Evolutionary conservation across 2,329 filamentous ascomycete genomes (phyloP).

Genomic region (Iodosphaeria phyllophila): DNA sequence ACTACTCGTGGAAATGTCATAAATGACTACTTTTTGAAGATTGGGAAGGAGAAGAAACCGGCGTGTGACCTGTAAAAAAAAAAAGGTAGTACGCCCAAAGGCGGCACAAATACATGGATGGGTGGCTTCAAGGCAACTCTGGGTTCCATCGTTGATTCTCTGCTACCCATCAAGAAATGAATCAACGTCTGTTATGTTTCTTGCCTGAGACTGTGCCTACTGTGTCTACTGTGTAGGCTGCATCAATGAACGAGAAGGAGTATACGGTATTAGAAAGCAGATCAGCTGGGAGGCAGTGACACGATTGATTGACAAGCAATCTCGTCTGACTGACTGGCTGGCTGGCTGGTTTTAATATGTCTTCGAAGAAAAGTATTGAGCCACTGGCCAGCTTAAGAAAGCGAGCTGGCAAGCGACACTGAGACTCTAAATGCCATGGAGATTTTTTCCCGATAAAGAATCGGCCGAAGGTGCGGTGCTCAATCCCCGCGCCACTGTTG

Average conservation of each 20-base stretch:
- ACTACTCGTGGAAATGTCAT: slow-evolving; percentile 98
- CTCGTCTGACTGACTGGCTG: slow-evolving; percentile 63
- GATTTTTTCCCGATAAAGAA: slow-evolving; percentile 37
- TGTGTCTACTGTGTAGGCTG: too few species aligned
- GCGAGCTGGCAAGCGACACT: slow-evolving; percentile 49
- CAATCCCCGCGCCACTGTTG: slow-evolving; percentile 85
- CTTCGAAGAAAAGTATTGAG: slow-evolving; percentile 49
- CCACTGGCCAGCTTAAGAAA: slow-evolving; percentile 60
- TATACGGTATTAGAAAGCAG: slow-evolving; percentile 48
- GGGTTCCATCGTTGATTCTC: slow-evolving; percentile 92
- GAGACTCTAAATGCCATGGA: slow-evolving; percentile 53
- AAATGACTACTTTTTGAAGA: slow-evolving; percentile 85
- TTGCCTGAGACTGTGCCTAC: slow-evolving; percentile 63
- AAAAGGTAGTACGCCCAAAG: slow-evolving; percentile 42
- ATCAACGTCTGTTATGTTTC: slow-evolving; percentile 88
- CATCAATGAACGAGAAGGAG: slow-evolving; percentile 44
- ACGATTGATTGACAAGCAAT: too few species aligned
- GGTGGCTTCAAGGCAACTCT: slow-evolving; percentile 79
- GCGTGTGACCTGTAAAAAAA: slow-evolving; percentile 37
- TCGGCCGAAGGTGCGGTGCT: too few species aligned
- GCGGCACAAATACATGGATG: slow-evolving; percentile 44
- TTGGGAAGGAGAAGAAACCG: slow-evolving; percentile 77
- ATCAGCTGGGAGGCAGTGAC: slow-evolving; percentile 62
- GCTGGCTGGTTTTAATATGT: slow-evolving; percentile 68
- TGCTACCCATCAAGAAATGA: slow-evolving; percentile 98